Base-by-base conservation (phyloP, 352 stramenopile genomes). In the Pythium plurisporium region DNA sequence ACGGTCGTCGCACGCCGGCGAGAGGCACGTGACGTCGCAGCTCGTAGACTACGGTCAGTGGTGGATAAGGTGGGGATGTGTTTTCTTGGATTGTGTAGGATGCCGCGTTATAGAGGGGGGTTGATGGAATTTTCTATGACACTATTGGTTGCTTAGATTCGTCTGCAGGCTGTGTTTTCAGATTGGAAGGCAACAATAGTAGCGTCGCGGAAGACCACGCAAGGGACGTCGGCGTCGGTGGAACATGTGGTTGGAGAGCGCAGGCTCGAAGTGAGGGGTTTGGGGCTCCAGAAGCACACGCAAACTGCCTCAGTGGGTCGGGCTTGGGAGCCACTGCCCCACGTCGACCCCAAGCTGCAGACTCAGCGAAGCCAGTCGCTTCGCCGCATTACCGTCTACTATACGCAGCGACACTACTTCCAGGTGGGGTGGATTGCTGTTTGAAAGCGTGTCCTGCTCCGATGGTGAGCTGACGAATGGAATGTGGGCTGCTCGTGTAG, bases 351-450 rank as follows among this genome's bases (percentile, higher is more conserved):
- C n/a, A n/a, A n/a, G n/a, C n/a, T n/a, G n/a, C n/a, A n/a, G n/a
- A n/a, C n/a, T n/a, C 23, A 55, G 36, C 34, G 34, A 33, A 36
- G 8, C 14, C 17, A 27, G 1, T 12, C 33, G 5, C 43, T 64
- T 10, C 22, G 38, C 31, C 19, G 43, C 19, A 58, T 70, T 50
- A 38, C 47, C 8, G 44, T 70, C 2, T 52, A 56, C 11, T 57
- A 40, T 22, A 57, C 63, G 1, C 63, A 64, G 42, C 50, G 51
- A 1, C 56, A 70, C 15, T 65, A 66, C 22, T 64, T 69, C 17
- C 41, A 62, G 55, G 62, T 69, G 48, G 1, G 38, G 11, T 14
- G 19, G 42, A 33, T n/a, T n/a, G n/a, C n/a, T n/a, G n/a, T n/a
- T n/a, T n/a, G n/a, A n/a, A n/a, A n/a, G n/a, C n/a, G n/a, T n/a